Conservation (phyloP, 179 eudicot genomes). For the Camellia oleifera region DNA sequence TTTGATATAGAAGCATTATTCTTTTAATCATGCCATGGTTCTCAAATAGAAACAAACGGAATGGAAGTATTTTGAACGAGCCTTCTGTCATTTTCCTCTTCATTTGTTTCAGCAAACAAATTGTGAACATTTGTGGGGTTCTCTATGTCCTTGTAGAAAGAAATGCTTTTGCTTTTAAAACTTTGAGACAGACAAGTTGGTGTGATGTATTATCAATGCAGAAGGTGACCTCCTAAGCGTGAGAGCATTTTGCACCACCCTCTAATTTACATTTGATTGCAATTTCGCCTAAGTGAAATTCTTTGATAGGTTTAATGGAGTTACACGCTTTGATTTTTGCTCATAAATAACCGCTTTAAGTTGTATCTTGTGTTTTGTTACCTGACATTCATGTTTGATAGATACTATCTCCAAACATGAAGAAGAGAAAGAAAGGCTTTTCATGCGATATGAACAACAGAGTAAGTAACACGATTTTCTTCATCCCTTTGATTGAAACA, state of each 20-base stretch:
- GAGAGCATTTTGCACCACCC: background rate
- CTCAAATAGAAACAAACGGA: background rate
- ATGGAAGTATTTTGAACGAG: background rate
- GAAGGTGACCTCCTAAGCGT: background rate
- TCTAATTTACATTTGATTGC: background rate
- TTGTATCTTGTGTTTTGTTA: background rate
- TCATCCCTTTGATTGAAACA: background rate
- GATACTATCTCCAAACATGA: constrained; percentile 72
- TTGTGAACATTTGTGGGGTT: too few species aligned
- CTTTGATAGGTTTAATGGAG: background rate
- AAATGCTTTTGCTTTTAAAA: background rate
- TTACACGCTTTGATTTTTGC: background rate
- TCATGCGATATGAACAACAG: constrained; percentile 75
- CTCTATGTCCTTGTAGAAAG: background rate
- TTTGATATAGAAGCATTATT: background rate
- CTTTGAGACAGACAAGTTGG: background rate
- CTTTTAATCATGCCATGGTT: background rate
- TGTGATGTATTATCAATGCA: background rate
- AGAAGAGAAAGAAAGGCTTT: constrained; percentile 83
- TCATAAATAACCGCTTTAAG: background rate
- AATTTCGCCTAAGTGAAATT: background rate
- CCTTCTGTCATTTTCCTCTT: background rate
- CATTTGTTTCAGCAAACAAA: background rate
- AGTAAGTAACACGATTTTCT: constrained; percentile 42
- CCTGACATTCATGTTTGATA: constrained; percentile 14